Percentiles rank a stretch among this genome's conserved stretches.
Evolutionary conservation across 345 rosid genomes (phyloP).

Genomic region (Turnera subulata): DNA sequence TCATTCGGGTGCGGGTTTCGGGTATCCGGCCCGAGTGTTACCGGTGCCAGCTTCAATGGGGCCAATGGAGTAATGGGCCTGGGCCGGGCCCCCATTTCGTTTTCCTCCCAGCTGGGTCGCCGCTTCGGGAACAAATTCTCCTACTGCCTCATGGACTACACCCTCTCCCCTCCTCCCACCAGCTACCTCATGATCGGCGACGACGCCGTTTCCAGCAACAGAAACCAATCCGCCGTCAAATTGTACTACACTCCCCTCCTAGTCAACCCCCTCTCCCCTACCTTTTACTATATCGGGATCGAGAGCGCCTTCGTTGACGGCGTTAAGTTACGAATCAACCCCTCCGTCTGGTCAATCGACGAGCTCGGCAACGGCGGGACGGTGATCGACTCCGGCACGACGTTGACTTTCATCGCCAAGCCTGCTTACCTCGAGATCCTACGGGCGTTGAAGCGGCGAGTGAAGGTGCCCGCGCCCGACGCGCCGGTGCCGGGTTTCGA

Average conservation of each 20-base stretch:
- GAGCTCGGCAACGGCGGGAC: conserved; percentile 78
- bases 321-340: conserved; percentile 45
- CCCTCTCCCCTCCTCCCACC: conserved; percentile 73
- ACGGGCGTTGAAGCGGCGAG: conserved; percentile 37
- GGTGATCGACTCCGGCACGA: conserved; percentile 79
- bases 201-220: conserved; percentile 6
- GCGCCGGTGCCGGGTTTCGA: conserved; percentile 61
- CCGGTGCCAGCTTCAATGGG: conserved; percentile 66
- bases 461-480: conserved; percentile 39
- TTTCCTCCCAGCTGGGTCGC: conserved; percentile 75
- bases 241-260: conserved; percentile 61
- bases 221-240: neutral
- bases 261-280: conserved; percentile 53
- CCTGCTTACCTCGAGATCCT: conserved; percentile 51
- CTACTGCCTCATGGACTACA: conserved; percentile 79
- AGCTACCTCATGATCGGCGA: conserved; percentile 69
- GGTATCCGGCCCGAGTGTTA: conserved; percentile 58
- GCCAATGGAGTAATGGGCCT: conserved; percentile 92
- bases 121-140: conserved; percentile 74
- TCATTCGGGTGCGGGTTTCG: conserved; percentile 82
- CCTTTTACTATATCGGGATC: conserved; percentile 65
- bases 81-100: conserved; percentile 75
- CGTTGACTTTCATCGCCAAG: conserved; percentile 48
- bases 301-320: conserved; percentile 43
- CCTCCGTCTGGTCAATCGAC: conserved; percentile 72